Evolutionary conservation across 352 stramenopile species (phyloP).

Genomic region (Globisporangium paddicum): DNA sequence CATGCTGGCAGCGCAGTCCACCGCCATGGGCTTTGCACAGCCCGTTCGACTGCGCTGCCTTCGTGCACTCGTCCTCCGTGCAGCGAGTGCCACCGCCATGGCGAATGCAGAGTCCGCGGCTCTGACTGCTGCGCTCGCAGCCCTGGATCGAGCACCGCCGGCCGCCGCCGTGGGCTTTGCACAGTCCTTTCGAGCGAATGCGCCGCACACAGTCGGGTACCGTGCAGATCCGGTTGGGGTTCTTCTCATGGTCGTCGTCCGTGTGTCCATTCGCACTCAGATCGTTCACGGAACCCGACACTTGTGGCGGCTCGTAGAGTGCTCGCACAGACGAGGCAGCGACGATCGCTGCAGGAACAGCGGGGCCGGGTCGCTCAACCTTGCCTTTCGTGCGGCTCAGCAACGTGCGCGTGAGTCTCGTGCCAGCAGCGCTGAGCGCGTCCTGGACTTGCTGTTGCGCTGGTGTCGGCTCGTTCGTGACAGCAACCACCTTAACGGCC

Average conservation of each 20-base stretch:
- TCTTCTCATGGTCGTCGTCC: conserved; percentile 10
- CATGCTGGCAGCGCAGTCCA: conserved; percentile 11
- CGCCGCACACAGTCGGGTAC: not conserved
- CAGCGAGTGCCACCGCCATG: conserved; percentile 15
- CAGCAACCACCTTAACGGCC: not conserved
- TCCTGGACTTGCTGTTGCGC: conserved; percentile 4
- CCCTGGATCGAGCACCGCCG: conserved; percentile 7
- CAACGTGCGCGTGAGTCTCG: conserved; percentile 1
- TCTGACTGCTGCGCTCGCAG: conserved; percentile 12
- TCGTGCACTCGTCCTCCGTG: conserved; percentile 2
- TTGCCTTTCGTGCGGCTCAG: conserved; percentile 1
- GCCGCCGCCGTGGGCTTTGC: conserved; percentile 13
- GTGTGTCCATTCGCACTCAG: not conserved
- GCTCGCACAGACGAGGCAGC: conserved; percentile 1
- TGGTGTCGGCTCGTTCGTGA: not conserved
- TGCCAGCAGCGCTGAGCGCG: not conserved
- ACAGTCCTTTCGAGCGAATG: conserved; percentile 14
- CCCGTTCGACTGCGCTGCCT: conserved; percentile 15
- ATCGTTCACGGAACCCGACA: not conserved
- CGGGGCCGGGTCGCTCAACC: not conserved
- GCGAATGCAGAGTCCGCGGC: conserved; percentile 13
- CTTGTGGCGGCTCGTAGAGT: not conserved
- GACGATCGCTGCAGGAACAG: conserved; percentile 2
- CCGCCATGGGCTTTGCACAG: conserved; percentile 15
- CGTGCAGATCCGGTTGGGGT: conserved; percentile 7